Conservation (phyloP, 1,139 yeast genomes). For the Sugiyamaella neomexicana region DNA sequence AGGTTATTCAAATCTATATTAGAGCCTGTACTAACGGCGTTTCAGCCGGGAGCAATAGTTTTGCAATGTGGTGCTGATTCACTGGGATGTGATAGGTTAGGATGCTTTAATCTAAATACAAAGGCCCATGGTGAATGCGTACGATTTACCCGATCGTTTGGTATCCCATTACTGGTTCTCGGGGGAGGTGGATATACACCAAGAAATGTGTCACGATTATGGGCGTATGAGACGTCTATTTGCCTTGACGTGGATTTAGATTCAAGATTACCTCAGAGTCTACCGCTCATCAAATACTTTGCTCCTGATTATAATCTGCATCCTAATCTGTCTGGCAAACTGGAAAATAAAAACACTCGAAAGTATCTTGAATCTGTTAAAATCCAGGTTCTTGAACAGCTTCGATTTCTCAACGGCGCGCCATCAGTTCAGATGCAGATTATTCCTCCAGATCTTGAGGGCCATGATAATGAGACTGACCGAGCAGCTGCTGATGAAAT, state of each 20-base stretch:
- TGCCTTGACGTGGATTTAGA: constrained; percentile 77
- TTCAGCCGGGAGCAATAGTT: constrained; percentile 88
- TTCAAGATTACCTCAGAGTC: constrained; percentile 68
- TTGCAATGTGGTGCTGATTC: constrained; percentile 98
- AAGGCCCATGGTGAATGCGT: constrained; percentile 96
- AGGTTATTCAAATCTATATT: constrained; percentile 76
- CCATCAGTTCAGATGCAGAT: constrained; percentile 94
- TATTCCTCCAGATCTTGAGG: constrained; percentile 80
- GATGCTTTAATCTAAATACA: constrained; percentile 89
- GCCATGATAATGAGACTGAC: constrained; percentile 63
- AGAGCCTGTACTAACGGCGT: constrained; percentile 80
- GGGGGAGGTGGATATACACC: constrained; percentile 99
- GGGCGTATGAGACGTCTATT: constrained; percentile 94
- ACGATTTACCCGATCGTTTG: constrained; percentile 77
- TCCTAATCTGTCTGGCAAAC: constrained; percentile 83
- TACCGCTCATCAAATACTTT: constrained; percentile 86
- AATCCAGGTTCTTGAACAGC: constrained; percentile 75
- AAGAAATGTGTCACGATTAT: constrained; percentile 86
- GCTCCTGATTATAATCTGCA: constrained; percentile 91
- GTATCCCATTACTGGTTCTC: constrained; percentile 82
- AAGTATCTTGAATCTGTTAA: constrained; percentile 80
- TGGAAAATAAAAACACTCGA: constrained; percentile 84
- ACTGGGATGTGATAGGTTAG: constrained; percentile 86
- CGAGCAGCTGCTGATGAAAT: constrained; percentile 39
- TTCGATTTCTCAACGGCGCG: constrained; percentile 81